phyloP scores from a whole-genome alignment of 2,329 filamentous ascomycete species.

The Fusarium nurragi region DNA sequence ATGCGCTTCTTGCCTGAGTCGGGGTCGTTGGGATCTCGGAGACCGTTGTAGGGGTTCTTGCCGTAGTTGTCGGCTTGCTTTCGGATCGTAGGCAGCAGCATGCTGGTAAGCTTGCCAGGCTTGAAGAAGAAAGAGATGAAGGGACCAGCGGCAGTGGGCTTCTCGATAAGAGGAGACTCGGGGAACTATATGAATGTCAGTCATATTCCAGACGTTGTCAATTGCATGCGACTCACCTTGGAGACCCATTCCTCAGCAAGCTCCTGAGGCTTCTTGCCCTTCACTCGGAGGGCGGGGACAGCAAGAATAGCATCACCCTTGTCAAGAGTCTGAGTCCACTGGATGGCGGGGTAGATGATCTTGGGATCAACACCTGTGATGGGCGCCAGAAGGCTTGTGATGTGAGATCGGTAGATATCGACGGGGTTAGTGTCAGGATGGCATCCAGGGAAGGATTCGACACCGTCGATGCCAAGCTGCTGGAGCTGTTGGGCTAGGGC shows the following conservation, averaged over 20 bases:
- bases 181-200: slow-evolving; percentile 65
- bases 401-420: slow-evolving; percentile 82
- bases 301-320: slow-evolving; percentile 85
- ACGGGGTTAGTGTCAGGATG: slow-evolving; percentile 77
- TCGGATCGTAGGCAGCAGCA: slow-evolving; percentile 76
- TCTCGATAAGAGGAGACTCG: slow-evolving; percentile 76
- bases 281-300: slow-evolving; percentile 81
- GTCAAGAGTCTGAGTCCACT: slow-evolving; percentile 82
- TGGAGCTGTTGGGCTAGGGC: slow-evolving; percentile 42
- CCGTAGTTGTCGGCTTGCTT: slow-evolving; percentile 64
- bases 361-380: slow-evolving; percentile 75
- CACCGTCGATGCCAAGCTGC: slow-evolving; percentile 33
- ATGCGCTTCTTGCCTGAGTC: slow-evolving; percentile 70
- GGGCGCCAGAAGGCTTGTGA: slow-evolving; percentile 73
- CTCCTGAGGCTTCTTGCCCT: slow-evolving; percentile 72
- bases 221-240: slow-evolving; percentile 56
- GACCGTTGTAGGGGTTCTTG: slow-evolving; percentile 64
- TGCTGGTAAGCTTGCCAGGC: slow-evolving; percentile 68
- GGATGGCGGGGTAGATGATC: slow-evolving; percentile 78
- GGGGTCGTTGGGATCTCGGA: slow-evolving; percentile 69
- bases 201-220: neutral
- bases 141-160: slow-evolving; percentile 71
- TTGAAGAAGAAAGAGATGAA: slow-evolving; percentile 87
- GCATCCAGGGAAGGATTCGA: slow-evolving; percentile 60
- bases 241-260: slow-evolving; percentile 69